These are phyloP conservation scores for Nothopassalora personata DNA, from an alignment of 2,329 filamentous ascomycete species.

Conservation along the genomic window DNA sequence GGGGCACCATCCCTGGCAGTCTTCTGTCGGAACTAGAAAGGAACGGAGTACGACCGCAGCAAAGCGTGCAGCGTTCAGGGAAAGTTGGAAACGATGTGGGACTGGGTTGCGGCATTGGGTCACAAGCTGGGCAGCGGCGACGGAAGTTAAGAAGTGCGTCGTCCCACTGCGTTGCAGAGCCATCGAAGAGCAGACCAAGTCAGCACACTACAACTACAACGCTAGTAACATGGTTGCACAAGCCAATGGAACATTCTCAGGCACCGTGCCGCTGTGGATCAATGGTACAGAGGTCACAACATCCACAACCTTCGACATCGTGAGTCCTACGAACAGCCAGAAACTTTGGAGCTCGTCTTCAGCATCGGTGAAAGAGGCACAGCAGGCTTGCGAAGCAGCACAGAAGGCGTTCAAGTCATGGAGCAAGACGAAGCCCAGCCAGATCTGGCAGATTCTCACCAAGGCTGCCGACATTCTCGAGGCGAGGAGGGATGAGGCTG, in stretches of 20 bases:
- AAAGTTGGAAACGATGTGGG: not conserved
- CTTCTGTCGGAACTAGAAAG: too few relatives aligned
- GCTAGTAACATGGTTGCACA: constrained; percentile 4
- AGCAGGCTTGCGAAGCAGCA: constrained; percentile 55
- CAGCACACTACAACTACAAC: not conserved
- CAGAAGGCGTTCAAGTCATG: constrained; percentile 65
- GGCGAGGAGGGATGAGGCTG: constrained; percentile 55
- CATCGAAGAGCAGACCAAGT: not conserved
- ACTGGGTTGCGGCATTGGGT: not conserved
- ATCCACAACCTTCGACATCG: constrained; percentile 50
- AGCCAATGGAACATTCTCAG: constrained; percentile 9
- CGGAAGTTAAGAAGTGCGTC: not conserved
- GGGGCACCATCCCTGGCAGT: not conserved
- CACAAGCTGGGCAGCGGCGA: not conserved
- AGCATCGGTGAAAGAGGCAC: constrained; percentile 52
- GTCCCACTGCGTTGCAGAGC: not conserved
- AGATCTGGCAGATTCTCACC: constrained; percentile 64
- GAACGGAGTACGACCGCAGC: not conserved
- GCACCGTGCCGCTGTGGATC: constrained; percentile 42
- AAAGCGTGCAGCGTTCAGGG: not conserved
- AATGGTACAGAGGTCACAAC: constrained; percentile 46
- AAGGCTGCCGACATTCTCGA: constrained; percentile 63
- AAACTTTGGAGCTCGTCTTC: constrained; percentile 52
- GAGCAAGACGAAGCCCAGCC: constrained; percentile 55
- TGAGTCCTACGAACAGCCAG: constrained; percentile 51